phyloP scores from a whole-genome alignment of 1,284 basidiomycete species.

The Apiotrichum domesticum region DNA sequence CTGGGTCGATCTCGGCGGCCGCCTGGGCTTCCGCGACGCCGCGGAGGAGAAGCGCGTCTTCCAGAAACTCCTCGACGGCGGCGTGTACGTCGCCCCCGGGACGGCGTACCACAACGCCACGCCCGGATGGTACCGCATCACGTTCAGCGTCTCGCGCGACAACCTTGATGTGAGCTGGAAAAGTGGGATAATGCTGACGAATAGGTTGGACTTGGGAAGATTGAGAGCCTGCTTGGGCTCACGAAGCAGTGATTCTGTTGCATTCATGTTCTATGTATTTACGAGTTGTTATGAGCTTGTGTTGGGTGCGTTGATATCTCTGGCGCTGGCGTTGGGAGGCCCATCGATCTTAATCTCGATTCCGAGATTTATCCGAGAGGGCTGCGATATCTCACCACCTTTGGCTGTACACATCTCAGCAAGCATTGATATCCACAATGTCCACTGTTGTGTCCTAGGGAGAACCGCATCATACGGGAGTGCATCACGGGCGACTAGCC shows the following conservation, averaged over 20 bases:
- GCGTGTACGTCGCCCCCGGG: constrained; percentile 44
- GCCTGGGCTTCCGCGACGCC: constrained; percentile 31
- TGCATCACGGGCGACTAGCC: too few species aligned
- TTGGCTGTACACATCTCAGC: too few species aligned
- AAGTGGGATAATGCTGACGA: not conserved
- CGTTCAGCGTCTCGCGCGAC: constrained; percentile 39
- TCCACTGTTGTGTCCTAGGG: too few species aligned
- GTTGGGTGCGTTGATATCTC: too few species aligned
- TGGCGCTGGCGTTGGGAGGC: too few species aligned
- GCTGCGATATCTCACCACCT: too few species aligned
- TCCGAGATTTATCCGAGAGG: too few species aligned
- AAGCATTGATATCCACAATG: too few species aligned
- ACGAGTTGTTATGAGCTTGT: too few species aligned
- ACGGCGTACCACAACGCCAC: constrained; percentile 37
- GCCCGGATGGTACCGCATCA: constrained; percentile 39
- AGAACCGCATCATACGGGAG: too few species aligned
- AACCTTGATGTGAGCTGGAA: constrained; percentile 21
- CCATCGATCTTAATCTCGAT: too few species aligned
- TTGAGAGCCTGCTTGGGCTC: constrained; percentile 15
- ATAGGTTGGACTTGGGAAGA: constrained; percentile 29
- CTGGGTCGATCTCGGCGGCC: constrained; percentile 39
- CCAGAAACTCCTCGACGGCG: constrained; percentile 40
- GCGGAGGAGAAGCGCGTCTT: constrained; percentile 41
- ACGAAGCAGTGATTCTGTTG: not conserved
- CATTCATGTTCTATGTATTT: too few species aligned